A percentile compares a stretch with the other conserved stretches of the same genome.
These are phyloP conservation scores for Craterostigma plantagineum DNA, from an alignment of 257 asterid genomes.

Conservation along the genomic window DNA sequence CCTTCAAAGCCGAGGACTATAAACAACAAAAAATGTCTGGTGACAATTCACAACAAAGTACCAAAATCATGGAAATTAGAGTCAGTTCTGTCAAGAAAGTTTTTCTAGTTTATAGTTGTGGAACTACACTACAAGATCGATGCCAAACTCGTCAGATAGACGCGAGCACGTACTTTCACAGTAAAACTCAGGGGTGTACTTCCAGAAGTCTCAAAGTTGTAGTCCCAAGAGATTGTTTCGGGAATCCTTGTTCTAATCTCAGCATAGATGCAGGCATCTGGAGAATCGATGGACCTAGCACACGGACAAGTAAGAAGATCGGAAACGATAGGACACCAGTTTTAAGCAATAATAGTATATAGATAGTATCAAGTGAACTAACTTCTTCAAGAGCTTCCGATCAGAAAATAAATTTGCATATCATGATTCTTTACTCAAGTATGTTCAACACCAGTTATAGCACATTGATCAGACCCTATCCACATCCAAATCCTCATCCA, in stretches of 20 bases:
- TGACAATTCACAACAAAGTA: not conserved
- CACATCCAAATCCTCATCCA: too few species aligned
- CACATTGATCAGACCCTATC: too few species aligned
- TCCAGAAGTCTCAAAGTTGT: slow-evolving; percentile 92
- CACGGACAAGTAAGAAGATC: slow-evolving; percentile 8
- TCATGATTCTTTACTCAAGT: too few species aligned
- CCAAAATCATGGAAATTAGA: too few species aligned
- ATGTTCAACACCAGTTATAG: too few species aligned
- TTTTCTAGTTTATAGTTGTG: too few species aligned
- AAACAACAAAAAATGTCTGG: slow-evolving; percentile 5
- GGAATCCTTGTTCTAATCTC: slow-evolving; percentile 90
- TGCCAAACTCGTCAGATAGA: slow-evolving; percentile 7
- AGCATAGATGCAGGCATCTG: slow-evolving; percentile 66
- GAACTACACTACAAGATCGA: too few species aligned
- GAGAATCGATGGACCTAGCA: slow-evolving; percentile 68
- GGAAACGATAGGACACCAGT: slow-evolving; percentile 1
- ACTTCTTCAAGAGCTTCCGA: too few species aligned
- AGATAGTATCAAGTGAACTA: too few species aligned
- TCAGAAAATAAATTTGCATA: too few species aligned
- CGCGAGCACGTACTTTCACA: slow-evolving; percentile 40
- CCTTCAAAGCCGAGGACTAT: slow-evolving; percentile 91
- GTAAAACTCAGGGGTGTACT: slow-evolving; percentile 77
- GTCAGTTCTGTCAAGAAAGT: too few species aligned
- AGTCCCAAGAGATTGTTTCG: slow-evolving; percentile 94
- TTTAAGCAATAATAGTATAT: slow-evolving; percentile 1